Evolutionary conservation across 495 filamentous ascomycete species (phyloP), one percentile per base, ranked within the genome.

Genomic region (Astrothelium subdiscretum): DNA sequence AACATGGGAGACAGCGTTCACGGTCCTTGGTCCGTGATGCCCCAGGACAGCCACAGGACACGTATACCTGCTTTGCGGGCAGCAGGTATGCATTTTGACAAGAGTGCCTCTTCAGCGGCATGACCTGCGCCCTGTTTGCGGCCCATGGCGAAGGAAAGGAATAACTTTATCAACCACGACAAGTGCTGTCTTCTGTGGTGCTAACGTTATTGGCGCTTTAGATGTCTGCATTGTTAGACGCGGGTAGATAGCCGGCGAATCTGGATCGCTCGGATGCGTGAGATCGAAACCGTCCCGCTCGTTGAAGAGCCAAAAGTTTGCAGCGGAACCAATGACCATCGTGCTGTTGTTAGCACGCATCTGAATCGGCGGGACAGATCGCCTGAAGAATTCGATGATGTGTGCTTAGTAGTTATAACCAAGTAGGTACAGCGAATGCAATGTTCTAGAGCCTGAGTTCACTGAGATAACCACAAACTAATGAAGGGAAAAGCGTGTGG

Each of bases 31-130:
- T 84, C 76, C 5, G 72, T 81, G 26, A 85, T 63, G 3, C 83
- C 83, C 82, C 82, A 85, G 63, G 82, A 83, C 31, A 85, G 71
- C 82, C 82, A 85, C 5, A 84, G 70, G 40, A 83, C 69, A 63
- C 75, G 73, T 29, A 85, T 78, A 10, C 75, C 79, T 22, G 74
- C 74, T 57, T 76, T 71, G 5, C 78, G 63, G 5, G 71, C 72
- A 3, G 77, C 77, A 12, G 78, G 78, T 57, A 80, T 77, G 2
- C 70, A 75, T 6, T 65, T 59, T 18, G 66, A 12, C 3, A 76
- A 51, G 2, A 79, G 65, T 31, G 71, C 61, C 6, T 65, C 63
- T 11, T 64, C 57, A 3, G 77, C 73, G 18, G 59, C 61, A 18
- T 72, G 65, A n/a, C 73, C 72, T 13, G 60, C 59, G 29, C 69